Conservation (phyloP, 2,329 filamentous ascomycete species). For the Coniella lustricola region DNA sequence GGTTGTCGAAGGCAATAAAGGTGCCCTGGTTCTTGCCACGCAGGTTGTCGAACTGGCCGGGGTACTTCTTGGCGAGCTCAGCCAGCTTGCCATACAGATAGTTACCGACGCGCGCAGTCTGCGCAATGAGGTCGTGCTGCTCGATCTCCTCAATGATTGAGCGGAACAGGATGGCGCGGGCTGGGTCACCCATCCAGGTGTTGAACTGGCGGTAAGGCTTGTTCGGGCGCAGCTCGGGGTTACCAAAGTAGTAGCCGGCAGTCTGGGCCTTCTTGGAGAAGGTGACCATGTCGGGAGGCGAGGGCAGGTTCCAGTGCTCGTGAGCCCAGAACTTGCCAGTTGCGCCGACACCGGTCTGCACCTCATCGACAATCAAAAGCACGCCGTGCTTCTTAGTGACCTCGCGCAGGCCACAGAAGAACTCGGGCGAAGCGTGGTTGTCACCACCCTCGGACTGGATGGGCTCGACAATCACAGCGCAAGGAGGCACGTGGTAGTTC, state of each 20-base stretch:
- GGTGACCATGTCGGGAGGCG: constrained; percentile 86
- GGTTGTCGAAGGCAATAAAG: constrained; percentile 87
- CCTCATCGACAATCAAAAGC: constrained; percentile 87
- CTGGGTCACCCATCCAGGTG: constrained; percentile 94
- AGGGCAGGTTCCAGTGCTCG: constrained; percentile 79
- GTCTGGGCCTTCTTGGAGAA: constrained; percentile 95
- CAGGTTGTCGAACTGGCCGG: constrained; percentile 72
- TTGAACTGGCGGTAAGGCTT: constrained; percentile 96
- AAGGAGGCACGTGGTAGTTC: constrained; percentile 71
- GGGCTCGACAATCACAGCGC: constrained; percentile 79
- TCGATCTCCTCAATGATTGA: constrained; percentile 79
- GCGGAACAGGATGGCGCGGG: constrained; percentile 76
- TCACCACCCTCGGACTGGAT: constrained; percentile 92
- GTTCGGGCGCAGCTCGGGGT: constrained; percentile 74
- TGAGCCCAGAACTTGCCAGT: constrained; percentile 96
- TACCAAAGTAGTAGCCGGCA: constrained; percentile 85
- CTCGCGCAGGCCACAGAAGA: constrained; percentile 78
- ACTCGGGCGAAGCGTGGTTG: constrained; percentile 82
- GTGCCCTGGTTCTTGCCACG: constrained; percentile 84
- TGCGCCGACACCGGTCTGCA: constrained; percentile 87
- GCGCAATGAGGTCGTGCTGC: constrained; percentile 65
- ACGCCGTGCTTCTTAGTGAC: constrained; percentile 72
- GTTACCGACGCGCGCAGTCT: constrained; percentile 70
- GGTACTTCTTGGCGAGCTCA: constrained; percentile 61
- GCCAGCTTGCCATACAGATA: constrained; percentile 70